Conservation (phyloP, 805 yeast genomes). For the Ogataea zsoltii region DNA sequence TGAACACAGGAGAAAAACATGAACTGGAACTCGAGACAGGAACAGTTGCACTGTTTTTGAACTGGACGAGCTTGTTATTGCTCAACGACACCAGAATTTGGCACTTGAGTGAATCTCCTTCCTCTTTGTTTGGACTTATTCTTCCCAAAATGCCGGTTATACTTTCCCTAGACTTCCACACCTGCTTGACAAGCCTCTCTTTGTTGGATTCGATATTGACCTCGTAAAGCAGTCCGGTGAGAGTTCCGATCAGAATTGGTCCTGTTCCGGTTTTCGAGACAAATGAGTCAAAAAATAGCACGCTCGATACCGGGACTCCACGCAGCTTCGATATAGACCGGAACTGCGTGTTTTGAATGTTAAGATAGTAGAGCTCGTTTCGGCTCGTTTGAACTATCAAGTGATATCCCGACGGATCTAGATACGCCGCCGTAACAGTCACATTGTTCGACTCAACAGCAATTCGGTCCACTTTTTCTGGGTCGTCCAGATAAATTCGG, state of each 20-base stretch:
- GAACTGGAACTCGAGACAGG: constrained; percentile 6
- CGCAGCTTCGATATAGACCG: constrained; percentile 48
- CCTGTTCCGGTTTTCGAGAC: constrained; percentile 40
- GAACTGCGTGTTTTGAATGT: constrained; percentile 41
- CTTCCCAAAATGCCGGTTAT: constrained; percentile 15
- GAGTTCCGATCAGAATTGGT: constrained; percentile 49
- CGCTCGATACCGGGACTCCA: constrained; percentile 42
- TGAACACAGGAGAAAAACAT: constrained; percentile 17
- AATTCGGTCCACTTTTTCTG: constrained; percentile 54
- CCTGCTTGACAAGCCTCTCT: constrained; percentile 41
- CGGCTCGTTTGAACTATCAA: constrained; percentile 48
- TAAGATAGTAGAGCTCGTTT: constrained; percentile 50
- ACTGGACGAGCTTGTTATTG: constrained; percentile 18
- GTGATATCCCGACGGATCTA: constrained; percentile 55
- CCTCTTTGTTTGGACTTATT: constrained; percentile 3
- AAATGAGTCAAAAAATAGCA: constrained; percentile 38
- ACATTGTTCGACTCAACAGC: constrained; percentile 30
- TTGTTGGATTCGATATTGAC: constrained; percentile 44
- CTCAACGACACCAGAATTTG: constrained; percentile 14
- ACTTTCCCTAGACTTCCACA: constrained; percentile 37
- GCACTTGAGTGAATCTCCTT: constrained; percentile 5
- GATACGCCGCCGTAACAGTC: constrained; percentile 38
- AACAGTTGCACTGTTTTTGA: constrained; percentile 13
- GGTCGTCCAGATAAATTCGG: constrained; percentile 65
- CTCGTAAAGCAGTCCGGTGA: constrained; percentile 50